These are phyloP conservation scores for Penicillium fimorum DNA, from an alignment of 495 filamentous ascomycete genomes.

Conservation along the genomic window DNA sequence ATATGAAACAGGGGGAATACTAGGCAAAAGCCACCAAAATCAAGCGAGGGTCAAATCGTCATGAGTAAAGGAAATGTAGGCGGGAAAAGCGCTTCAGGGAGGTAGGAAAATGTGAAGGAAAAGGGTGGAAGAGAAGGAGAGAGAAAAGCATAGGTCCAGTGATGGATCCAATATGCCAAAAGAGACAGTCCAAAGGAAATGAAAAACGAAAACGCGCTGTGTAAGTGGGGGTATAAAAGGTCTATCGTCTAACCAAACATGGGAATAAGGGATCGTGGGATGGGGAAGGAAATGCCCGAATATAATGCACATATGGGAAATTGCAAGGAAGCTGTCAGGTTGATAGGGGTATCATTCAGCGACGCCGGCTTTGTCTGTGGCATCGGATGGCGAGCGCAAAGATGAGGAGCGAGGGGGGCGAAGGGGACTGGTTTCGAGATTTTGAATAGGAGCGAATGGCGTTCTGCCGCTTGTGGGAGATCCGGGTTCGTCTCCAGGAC, in stretches of 20 bases:
- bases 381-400: slow-evolving; percentile 23
- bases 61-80: slow-evolving; percentile 12
- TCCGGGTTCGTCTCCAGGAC: slow-evolving; percentile 8
- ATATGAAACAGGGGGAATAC: slow-evolving; percentile 5
- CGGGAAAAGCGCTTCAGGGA: slow-evolving; percentile 9
- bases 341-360: background rate
- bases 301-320: slow-evolving; percentile 6
- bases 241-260: slow-evolving; percentile 29
- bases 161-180: background rate
- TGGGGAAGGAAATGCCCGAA: slow-evolving; percentile 2
- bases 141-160: slow-evolving; percentile 7
- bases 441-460: slow-evolving; percentile 36
- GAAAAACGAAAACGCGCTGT: slow-evolving; percentile 25
- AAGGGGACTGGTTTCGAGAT: slow-evolving; percentile 33
- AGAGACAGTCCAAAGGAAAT: slow-evolving; percentile 13
- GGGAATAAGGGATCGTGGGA: slow-evolving; percentile 12
- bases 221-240: slow-evolving; percentile 37
- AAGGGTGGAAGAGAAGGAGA: background rate
- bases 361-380: slow-evolving; percentile 7
- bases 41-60: slow-evolving; percentile 7
- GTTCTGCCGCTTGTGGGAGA: slow-evolving; percentile 27
- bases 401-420: slow-evolving; percentile 43
- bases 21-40: background rate
- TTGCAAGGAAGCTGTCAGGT: slow-evolving; percentile 2
- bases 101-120: slow-evolving; percentile 8